Base-by-base conservation (phyloP, 108 stramenopile genomes). In the Pseudonitzschia multiseries region DNA sequence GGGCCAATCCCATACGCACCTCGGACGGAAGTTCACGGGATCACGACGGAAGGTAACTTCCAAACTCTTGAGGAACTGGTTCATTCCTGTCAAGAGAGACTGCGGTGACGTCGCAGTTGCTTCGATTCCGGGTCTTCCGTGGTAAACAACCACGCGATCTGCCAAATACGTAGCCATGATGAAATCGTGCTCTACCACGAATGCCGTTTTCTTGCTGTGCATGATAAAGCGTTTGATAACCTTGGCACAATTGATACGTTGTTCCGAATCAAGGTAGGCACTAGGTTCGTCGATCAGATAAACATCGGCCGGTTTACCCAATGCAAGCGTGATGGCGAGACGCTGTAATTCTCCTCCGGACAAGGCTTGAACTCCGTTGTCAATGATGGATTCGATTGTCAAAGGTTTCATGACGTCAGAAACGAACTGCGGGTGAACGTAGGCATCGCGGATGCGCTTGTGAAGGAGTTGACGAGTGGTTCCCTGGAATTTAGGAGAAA, bases 241-340 rank as follows among this genome's bases (percentile, higher is more conserved):
- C 91, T 99, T 98, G 66, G 97, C 93, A 72, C 96, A 96, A 59
- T 95, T 95, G 70, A 99, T 97, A 65, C 98, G 97, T 78, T 99
- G 99, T 77, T 98, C 98, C 33, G 93, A 94, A 90, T 99, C 99
- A 29, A 99, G 83, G 79, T 98, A 98, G 22, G 99, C 99, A 33
- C 92, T 94, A 10, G 99, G 99, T 86, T 99, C 99, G 76, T 99
- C 99, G 46, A 99, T 92, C n/a, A 99, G 94, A 74, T 99, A 99
- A 14, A 99, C 96, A 81, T 97, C 93, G 20, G 98, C 98, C 24
- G 97, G 97, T 29, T 87, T 97, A 44, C 99, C 99, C 32, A 99
- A 87, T 17, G 94, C 88, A 40, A 99, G 80, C 17, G 86, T 89
- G 59, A 99, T 97, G 48, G 99, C 99, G 17, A 98, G 93, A 65